These are phyloP conservation scores for Lentinula guzmanii DNA, from an alignment of 768 basidiomycete genomes.

Conservation along the genomic window DNA sequence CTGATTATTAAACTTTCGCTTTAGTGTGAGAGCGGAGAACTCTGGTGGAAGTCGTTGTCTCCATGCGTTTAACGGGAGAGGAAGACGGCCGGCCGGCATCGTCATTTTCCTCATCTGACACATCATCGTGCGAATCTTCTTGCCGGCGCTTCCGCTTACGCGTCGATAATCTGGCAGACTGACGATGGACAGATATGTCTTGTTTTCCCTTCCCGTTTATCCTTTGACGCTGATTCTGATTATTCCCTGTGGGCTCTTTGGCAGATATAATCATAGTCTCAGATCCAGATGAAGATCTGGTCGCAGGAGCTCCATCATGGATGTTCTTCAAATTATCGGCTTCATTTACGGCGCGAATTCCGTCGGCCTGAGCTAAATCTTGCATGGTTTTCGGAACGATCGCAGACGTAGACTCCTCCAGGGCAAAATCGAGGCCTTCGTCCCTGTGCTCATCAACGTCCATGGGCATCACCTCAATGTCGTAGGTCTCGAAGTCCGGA, in stretches of 20 bases:
- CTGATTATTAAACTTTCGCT: conserved; percentile 12
- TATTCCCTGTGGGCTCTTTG: not conserved
- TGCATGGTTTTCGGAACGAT: conserved; percentile 53
- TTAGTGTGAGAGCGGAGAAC: conserved; percentile 61
- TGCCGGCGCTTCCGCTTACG: conserved; percentile 9
- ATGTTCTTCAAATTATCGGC: not conserved
- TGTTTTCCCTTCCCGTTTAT: not conserved
- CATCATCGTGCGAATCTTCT: conserved; percentile 11
- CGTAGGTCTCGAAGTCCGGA: conserved; percentile 25
- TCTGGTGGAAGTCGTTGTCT: conserved; percentile 28
- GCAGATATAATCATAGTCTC: not conserved
- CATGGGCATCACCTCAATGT: conserved; percentile 26
- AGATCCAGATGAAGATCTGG: not conserved
- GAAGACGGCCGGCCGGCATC: conserved; percentile 1
- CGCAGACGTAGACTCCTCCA: not conserved
- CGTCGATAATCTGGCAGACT: not conserved
- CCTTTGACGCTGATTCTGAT: not conserved
- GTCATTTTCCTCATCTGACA: conserved; percentile 10
- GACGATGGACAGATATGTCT: not conserved
- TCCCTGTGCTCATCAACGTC: conserved; percentile 26
- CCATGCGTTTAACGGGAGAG: conserved; percentile 8
- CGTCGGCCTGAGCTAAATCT: conserved; percentile 38
- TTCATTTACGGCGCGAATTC: not conserved
- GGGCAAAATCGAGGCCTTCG: conserved; percentile 5
- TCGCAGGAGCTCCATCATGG: not conserved